Evolutionary conservation across 2,329 filamentous ascomycete species (phyloP).

Genomic region (Fusarium luffae): DNA sequence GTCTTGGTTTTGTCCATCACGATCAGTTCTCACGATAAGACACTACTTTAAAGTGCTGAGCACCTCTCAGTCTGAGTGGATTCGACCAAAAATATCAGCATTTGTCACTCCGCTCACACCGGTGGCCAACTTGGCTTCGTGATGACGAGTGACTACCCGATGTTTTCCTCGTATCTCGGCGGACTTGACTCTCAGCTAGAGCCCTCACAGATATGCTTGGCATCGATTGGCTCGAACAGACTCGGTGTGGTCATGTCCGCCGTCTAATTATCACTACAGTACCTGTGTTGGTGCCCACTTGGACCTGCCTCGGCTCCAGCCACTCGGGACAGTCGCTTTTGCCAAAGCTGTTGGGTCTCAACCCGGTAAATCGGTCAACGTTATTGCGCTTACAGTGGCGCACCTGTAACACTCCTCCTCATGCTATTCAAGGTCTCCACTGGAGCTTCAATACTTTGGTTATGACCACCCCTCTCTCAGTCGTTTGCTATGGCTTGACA

Average conservation of each 20-base stretch:
- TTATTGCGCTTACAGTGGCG: constrained; percentile 1
- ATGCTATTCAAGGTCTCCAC: background rate
- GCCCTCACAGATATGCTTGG: background rate
- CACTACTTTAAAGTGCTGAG: background rate
- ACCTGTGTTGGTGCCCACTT: background rate
- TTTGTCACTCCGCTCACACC: constrained; percentile 4
- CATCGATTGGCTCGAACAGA: background rate
- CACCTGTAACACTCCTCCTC: background rate
- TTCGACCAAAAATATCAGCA: background rate
- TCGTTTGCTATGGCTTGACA: background rate
- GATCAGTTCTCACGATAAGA: background rate
- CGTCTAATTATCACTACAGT: background rate
- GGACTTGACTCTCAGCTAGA: constrained; percentile 3
- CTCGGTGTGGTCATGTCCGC: background rate
- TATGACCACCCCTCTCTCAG: constrained; percentile 31
- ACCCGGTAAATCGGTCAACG: constrained; percentile 6
- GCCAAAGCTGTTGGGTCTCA: background rate
- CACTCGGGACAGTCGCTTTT: constrained; percentile 16
- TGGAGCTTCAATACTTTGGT: background rate
- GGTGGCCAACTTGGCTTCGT: background rate
- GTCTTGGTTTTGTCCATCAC: background rate
- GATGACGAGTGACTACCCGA: background rate
- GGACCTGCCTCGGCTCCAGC: constrained; percentile 23
- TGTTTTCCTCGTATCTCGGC: background rate
- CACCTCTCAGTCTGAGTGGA: background rate